phyloP scores from a whole-genome alignment of 176 grass and related monocot species.

The Alopecurus myosuroides region DNA sequence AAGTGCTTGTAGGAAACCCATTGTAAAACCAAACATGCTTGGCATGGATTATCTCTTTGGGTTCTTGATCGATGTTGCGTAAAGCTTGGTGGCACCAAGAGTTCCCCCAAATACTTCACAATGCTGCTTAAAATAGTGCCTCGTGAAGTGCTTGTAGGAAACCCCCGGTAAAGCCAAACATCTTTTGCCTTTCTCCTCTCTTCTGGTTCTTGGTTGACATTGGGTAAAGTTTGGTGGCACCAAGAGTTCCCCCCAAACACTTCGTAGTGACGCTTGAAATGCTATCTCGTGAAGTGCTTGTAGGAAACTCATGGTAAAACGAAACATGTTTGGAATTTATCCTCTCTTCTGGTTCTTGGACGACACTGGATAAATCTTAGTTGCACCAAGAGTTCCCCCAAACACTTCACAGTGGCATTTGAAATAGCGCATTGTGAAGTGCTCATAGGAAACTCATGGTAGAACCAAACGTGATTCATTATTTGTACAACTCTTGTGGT shows the following conservation, averaged over 20 bases:
- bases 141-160: not conserved
- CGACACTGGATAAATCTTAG: not conserved
- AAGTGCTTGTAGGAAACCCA: not conserved
- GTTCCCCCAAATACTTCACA: not conserved
- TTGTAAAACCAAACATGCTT: not conserved
- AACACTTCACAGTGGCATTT: not conserved
- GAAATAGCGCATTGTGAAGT: conserved; percentile 2
- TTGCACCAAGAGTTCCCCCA: not conserved
- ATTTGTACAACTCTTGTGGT: not conserved
- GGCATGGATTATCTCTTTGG: not conserved
- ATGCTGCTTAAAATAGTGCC: not conserved
- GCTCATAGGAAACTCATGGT: conserved; percentile 28
- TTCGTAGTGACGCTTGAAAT: not conserved
- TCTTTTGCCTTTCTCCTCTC: not conserved
- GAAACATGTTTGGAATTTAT: too few relatives aligned
- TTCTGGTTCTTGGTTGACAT: too few relatives aligned
- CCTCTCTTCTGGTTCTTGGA: too few relatives aligned
- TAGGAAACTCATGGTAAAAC: too few relatives aligned
- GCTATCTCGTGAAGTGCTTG: not conserved
- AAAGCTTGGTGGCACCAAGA: not conserved
- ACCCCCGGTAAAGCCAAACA: not conserved
- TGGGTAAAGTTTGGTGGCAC: too few relatives aligned
- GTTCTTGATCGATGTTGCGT: not conserved
- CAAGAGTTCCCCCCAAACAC: too few relatives aligned
- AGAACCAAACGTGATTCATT: not conserved